Conservation (phyloP, 2,329 filamentous ascomycete genomes). For the Cytospora piceicola region DNA sequence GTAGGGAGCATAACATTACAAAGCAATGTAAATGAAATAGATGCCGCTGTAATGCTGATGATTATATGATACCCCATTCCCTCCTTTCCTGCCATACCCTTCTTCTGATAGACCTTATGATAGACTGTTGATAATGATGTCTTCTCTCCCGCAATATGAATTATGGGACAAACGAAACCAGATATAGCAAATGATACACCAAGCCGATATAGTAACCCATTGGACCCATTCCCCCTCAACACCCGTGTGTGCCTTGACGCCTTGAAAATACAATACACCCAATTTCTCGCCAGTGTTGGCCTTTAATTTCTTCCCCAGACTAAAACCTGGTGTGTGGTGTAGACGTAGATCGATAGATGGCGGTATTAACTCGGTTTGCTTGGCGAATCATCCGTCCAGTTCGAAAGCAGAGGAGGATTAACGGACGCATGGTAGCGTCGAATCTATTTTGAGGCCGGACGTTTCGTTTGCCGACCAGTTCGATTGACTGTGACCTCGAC, state of each 20-base stretch:
- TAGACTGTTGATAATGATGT: background rate
- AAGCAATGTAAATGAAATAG: background rate
- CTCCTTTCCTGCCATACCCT: background rate
- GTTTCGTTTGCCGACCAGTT: background rate
- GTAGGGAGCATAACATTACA: background rate
- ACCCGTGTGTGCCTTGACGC: conserved; percentile 1
- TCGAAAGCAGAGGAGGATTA: background rate
- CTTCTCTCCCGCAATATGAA: conserved; percentile 10
- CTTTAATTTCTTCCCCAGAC: background rate
- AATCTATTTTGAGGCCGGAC: background rate
- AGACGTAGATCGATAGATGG: background rate
- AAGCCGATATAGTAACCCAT: background rate
- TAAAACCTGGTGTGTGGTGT: background rate
- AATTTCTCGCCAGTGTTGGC: background rate
- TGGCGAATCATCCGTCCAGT: background rate
- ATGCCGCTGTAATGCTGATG: conserved; percentile 2
- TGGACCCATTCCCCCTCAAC: background rate
- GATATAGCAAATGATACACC: background rate
- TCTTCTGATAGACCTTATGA: background rate
- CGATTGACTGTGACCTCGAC: background rate
- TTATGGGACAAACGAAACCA: conserved; percentile 2
- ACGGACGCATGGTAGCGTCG: background rate
- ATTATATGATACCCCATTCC: background rate
- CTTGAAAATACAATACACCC: background rate
- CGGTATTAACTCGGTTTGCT: background rate